phyloP scores from a whole-genome alignment of 345 rosid genomes.

The Gossypium arboreum region DNA sequence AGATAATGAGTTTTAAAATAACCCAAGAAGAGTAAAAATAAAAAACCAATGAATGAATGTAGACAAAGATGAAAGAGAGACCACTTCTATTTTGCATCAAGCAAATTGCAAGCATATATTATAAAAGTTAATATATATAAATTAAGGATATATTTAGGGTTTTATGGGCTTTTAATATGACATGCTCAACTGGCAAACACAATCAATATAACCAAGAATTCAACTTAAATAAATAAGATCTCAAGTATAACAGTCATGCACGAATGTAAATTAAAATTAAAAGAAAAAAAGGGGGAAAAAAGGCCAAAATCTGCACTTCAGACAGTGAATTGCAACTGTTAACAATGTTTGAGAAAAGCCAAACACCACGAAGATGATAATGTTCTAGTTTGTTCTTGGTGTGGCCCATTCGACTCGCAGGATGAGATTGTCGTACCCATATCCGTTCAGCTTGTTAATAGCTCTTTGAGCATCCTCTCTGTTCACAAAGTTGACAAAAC shows the following conservation, averaged over 20 bases:
- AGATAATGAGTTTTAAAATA: no score
- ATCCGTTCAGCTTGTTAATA: conserved; percentile 35
- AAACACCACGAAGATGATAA: not conserved
- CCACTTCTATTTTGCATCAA: no score
- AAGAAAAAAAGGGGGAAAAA: not conserved
- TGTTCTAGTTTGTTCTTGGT: conserved; percentile 18
- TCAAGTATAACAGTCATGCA: not conserved
- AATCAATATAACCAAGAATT: not conserved
- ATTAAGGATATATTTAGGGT: not conserved
- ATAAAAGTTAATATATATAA: no score
- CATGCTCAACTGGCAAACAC: no score
- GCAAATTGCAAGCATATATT: no score
- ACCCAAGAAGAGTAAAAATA: not conserved
- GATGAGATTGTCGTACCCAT: conserved; percentile 45
- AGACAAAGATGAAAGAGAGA: no score
- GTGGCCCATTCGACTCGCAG: conserved; percentile 35
- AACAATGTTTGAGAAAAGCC: not conserved
- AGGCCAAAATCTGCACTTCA: not conserved
- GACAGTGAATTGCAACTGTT: not conserved
- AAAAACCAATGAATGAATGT: not conserved
- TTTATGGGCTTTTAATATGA: not conserved
- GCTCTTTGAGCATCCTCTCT: conserved; percentile 35
- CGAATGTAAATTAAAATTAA: not conserved
- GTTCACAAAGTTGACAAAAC: conserved; percentile 32
- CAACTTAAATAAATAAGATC: not conserved